phyloP scores from a whole-genome alignment of 2,329 filamentous ascomycete species.

The Chalaropsis thielavioides region DNA sequence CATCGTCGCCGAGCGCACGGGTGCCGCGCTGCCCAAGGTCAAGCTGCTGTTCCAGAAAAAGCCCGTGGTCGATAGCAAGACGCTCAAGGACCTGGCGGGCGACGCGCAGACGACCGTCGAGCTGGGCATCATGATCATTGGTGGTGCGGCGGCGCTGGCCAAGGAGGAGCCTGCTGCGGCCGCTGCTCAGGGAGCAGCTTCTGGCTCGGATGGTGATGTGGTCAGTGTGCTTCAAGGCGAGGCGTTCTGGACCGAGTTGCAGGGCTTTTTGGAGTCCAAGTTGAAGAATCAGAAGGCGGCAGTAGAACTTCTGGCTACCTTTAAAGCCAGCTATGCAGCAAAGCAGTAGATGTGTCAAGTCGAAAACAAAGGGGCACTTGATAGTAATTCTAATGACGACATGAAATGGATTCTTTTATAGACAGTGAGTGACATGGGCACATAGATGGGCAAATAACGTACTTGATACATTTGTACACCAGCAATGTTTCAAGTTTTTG shows the following conservation, averaged over 20 bases:
- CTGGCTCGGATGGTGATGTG: conserved; percentile 34
- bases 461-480: not conserved
- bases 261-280: conserved; percentile 64
- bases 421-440: not conserved
- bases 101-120: conserved; percentile 43
- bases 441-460: not conserved
- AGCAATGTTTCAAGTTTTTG: no score
- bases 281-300: conserved; percentile 56
- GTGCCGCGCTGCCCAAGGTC: conserved; percentile 60
- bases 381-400: not conserved
- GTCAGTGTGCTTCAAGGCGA: conserved; percentile 50
- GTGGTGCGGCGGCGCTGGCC: conserved; percentile 40
- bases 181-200: conserved; percentile 18
- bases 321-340: conserved; percentile 55
- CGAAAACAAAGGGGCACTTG: not conserved
- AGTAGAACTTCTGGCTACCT: conserved; percentile 48
- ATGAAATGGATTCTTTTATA: not conserved
- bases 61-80: conserved; percentile 63
- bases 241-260: conserved; percentile 77
- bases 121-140: conserved; percentile 78
- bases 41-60: conserved; percentile 81
- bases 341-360: conserved; percentile 22
- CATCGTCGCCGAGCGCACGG: conserved; percentile 47
- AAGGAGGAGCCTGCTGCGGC: conserved; percentile 25
- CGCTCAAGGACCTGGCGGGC: conserved; percentile 55